phyloP scores from a whole-genome alignment of 306 rosid genomes.

The Acacia crassicarpa region DNA sequence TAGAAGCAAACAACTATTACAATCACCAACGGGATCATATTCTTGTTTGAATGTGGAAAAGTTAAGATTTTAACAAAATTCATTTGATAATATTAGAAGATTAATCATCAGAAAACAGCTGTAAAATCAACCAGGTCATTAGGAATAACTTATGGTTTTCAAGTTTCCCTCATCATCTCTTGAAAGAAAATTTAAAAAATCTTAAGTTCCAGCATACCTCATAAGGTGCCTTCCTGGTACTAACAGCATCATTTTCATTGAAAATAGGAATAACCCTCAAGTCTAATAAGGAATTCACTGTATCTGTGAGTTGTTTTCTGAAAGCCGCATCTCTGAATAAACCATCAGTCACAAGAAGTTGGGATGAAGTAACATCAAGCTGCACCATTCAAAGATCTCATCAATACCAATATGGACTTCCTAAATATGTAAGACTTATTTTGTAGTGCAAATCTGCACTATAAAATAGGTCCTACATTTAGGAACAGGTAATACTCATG shows the following conservation, averaged over 20 bases:
- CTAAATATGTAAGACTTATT: too few relatives aligned
- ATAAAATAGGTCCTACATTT: too few relatives aligned
- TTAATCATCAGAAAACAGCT: background rate
- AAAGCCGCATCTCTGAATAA: conserved; percentile 72
- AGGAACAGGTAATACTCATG: background rate
- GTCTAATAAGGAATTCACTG: conserved; percentile 63
- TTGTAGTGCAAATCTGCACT: too few relatives aligned
- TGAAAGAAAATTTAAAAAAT: background rate
- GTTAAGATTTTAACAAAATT: background rate
- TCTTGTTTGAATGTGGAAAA: background rate
- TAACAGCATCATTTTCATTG: conserved; percentile 97
- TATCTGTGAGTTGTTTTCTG: conserved; percentile 78
- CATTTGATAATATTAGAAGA: background rate
- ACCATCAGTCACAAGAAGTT: conserved; percentile 92
- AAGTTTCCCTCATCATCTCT: background rate
- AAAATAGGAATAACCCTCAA: conserved; percentile 86
- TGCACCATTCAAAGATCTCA: conserved; percentile 43
- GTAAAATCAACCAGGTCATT: background rate
- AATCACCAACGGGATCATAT: conserved; percentile 3
- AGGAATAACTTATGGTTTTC: background rate
- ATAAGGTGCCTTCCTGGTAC: conserved; percentile 88
- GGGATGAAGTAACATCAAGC: conserved; percentile 97
- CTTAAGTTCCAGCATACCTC: conserved; percentile 47
- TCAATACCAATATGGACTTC: conserved; percentile 33
- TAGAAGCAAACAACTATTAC: conserved; percentile 26